These are phyloP conservation scores for Begonia peltatifolia DNA, from an alignment of 306 rosid species.

Conservation along the genomic window DNA sequence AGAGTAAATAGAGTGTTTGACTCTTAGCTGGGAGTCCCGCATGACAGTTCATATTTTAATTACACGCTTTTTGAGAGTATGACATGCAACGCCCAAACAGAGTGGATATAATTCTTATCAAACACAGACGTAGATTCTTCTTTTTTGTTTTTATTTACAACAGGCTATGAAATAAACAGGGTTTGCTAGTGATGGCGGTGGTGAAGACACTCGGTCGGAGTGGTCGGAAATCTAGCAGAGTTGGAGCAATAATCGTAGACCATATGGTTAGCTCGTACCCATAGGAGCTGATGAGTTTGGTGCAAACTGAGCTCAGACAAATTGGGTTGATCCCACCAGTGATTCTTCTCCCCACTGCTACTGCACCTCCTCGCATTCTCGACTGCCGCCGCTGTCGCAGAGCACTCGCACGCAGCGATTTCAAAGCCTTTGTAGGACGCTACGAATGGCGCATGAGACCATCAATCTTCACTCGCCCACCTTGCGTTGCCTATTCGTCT, in stretches of 20 bases:
- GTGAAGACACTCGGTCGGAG: constrained; percentile 64
- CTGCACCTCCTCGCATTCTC: constrained; percentile 37
- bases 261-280: constrained; percentile 89
- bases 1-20: too few species aligned
- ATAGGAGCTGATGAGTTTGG: constrained; percentile 81
- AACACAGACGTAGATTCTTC: too few species aligned
- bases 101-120: too few species aligned
- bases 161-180: not conserved
- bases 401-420: constrained; percentile 54
- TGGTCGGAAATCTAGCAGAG: constrained; percentile 44
- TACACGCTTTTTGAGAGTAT: too few species aligned
- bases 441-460: constrained; percentile 82
- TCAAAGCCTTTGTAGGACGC: constrained; percentile 58
- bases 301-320: constrained; percentile 49
- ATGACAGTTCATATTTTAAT: too few species aligned
- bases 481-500: constrained; percentile 99
- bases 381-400: constrained; percentile 12
- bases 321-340: constrained; percentile 86
- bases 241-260: constrained; percentile 82
- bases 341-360: constrained; percentile 40
- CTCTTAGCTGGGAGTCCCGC: too few species aligned
- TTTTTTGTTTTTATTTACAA: too few species aligned
- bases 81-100: too few species aligned
- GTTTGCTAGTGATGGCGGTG: constrained; percentile 30
- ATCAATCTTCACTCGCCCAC: constrained; percentile 85